A percentile compares a stretch with the other conserved stretches of the same genome.
Conservation (phyloP, 192 early-diverging fungal species). For the Coemansia guatemalensis region DNA sequence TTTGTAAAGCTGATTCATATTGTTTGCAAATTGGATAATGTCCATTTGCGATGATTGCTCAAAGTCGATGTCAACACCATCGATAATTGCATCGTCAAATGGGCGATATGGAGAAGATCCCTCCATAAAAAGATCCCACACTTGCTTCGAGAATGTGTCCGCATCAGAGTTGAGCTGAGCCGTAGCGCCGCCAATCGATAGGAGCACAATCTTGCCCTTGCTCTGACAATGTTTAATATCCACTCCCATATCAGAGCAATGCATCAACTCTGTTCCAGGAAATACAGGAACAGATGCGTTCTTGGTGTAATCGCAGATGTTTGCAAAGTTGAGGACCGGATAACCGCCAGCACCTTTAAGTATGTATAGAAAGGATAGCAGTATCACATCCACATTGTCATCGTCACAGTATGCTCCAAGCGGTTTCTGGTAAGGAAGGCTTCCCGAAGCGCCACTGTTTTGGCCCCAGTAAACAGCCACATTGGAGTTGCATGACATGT, state of each 20-base stretch:
- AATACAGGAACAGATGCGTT: conserved; percentile 53
- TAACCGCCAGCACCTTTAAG: conserved; percentile 61
- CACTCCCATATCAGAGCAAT: conserved; percentile 65
- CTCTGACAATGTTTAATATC: conserved; percentile 76
- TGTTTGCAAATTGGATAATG: conserved; percentile 59
- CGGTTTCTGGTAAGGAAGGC: conserved; percentile 50
- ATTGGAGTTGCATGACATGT: conserved; percentile 54
- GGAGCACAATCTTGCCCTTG: conserved; percentile 69
- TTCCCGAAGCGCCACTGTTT: conserved; percentile 54
- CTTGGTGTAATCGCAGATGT: conserved; percentile 60
- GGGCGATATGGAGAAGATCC: conserved; percentile 63
- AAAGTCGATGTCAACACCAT: conserved; percentile 74
- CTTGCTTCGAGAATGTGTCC: conserved; percentile 63
- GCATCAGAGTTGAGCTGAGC: conserved; percentile 62
- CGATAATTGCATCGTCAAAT: conserved; percentile 68
- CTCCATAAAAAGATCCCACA: conserved; percentile 78
- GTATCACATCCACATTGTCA: conserved; percentile 55
- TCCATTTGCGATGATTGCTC: conserved; percentile 62
- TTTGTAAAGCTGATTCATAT: conserved; percentile 57
- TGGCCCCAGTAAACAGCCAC: conserved; percentile 62
- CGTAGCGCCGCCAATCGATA: conserved; percentile 73
- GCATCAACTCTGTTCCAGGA: conserved; percentile 62
- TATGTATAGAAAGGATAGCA: conserved; percentile 67
- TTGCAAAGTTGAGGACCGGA: conserved; percentile 70
- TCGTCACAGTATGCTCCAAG: conserved; percentile 62